A percentile compares a stretch with the other conserved stretches of the same genome.
These are phyloP conservation scores for Trichoderma asperelloides DNA, from an alignment of 495 filamentous ascomycete species.

Conservation along the genomic window DNA sequence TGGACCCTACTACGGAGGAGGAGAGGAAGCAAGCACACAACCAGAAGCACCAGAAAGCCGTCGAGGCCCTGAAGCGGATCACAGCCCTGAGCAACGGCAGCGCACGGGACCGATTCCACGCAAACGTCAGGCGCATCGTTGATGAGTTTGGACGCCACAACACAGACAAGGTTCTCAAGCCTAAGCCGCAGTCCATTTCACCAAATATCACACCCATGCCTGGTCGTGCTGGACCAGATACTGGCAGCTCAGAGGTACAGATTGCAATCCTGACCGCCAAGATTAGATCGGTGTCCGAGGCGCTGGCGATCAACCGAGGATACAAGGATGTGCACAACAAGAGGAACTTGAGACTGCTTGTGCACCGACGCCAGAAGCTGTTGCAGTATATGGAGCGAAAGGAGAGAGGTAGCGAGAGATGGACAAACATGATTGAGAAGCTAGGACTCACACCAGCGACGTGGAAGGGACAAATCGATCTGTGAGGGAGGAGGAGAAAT, in stretches of 20 bases:
- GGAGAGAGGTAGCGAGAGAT: conserved; percentile 84
- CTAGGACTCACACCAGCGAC: conserved; percentile 79
- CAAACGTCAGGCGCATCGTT: conserved; percentile 75
- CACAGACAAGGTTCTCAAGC: conserved; percentile 62
- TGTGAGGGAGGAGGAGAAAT: conserved; percentile 36
- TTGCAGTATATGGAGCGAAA: conserved; percentile 76
- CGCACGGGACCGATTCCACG: conserved; percentile 63
- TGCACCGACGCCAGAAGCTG: conserved; percentile 84
- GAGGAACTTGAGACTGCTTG: conserved; percentile 72
- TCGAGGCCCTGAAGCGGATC: conserved; percentile 66
- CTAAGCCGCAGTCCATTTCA: conserved; percentile 35
- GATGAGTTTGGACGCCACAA: conserved; percentile 82
- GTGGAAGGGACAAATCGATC: conserved; percentile 77
- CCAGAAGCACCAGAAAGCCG: conserved; percentile 42
- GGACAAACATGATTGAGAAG: conserved; percentile 70
- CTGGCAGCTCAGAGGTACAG: conserved; percentile 90
- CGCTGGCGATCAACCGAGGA: conserved; percentile 44
- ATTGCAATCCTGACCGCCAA: conserved; percentile 94
- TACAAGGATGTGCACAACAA: conserved; percentile 85
- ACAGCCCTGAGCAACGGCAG: conserved; percentile 63
- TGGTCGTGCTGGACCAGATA: conserved; percentile 76
- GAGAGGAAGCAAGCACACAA: conserved; percentile 27
- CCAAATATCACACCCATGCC: conserved; percentile 41
- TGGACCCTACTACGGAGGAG: conserved; percentile 39
- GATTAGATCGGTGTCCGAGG: conserved; percentile 68